Evolutionary conservation across 1,284 basidiomycete genomes (phyloP).

Genomic region (Cystobasidium sp.): DNA sequence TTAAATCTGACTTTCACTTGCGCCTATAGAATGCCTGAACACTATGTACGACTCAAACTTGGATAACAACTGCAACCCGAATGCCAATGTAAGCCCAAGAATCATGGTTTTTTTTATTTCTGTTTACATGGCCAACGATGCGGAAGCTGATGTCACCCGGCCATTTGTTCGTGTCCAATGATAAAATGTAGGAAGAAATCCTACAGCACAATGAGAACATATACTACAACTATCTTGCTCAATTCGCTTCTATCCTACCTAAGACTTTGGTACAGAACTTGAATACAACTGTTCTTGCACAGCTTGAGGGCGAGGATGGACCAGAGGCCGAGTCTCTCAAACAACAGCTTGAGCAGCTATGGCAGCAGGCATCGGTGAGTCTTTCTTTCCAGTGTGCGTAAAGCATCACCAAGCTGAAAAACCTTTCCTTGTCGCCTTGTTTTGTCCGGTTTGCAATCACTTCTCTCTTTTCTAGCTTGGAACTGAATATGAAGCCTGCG

Average conservation of each 20-base stretch:
- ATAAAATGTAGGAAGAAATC: conserved; percentile 13
- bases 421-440: neutral
- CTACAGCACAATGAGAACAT: conserved; percentile 42
- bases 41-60: conserved; percentile 33
- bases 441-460: neutral
- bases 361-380: conserved; percentile 33
- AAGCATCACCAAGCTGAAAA: neutral
- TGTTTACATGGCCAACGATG: neutral
- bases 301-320: conserved; percentile 25
- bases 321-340: conserved; percentile 30
- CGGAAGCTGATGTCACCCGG: neutral
- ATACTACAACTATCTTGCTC: conserved; percentile 44
- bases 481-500: conserved; percentile 26
- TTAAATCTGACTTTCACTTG: neutral
- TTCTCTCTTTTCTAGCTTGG: conserved; percentile 23
- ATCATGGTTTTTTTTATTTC: neutral
- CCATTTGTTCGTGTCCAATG: neutral
- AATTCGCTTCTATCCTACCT: conserved; percentile 43
- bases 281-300: conserved; percentile 37
- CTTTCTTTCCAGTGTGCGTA: neutral
- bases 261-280: conserved; percentile 36
- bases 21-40: conserved; percentile 33
- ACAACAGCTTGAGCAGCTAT: conserved; percentile 24
- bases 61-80: conserved; percentile 38
- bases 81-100: conserved; percentile 20